A percentile compares a stretch with the other conserved stretches of the same genome.
phyloP scores from a whole-genome alignment of 495 filamentous ascomycete species.

The Choiromyces venosus region DNA sequence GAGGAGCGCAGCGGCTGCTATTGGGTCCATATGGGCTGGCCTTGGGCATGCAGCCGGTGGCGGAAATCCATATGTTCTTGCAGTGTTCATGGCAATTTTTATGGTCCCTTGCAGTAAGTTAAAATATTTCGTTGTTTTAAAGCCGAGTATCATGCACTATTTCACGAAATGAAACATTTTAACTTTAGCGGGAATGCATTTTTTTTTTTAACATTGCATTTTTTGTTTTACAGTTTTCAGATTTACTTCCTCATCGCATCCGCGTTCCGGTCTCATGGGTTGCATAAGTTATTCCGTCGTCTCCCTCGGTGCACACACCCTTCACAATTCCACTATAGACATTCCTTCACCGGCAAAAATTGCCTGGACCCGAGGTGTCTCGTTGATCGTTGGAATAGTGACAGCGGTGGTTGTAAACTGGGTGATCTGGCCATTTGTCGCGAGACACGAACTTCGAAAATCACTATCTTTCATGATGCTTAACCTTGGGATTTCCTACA shows the following conservation, averaged over 20 bases:
- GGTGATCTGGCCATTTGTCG: constrained; percentile 58
- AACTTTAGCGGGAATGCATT: not conserved
- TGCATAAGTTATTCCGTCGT: constrained; percentile 55
- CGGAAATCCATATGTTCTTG: constrained; percentile 53
- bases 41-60: constrained; percentile 49
- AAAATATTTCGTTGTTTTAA: constrained; percentile 6
- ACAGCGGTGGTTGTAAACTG: constrained; percentile 53
- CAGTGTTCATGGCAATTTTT: constrained; percentile 53
- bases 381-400: constrained; percentile 51
- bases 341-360: constrained; percentile 44
- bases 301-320: constrained; percentile 48
- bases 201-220: not conserved
- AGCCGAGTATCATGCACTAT: constrained; percentile 8
- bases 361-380: constrained; percentile 49
- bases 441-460: constrained; percentile 55
- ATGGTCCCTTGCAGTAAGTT: constrained; percentile 48
- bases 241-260: constrained; percentile 53
- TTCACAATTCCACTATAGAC: constrained; percentile 19
- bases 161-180: not conserved
- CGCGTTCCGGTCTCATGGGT: constrained; percentile 51
- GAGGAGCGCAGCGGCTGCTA: constrained; percentile 46
- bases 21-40: constrained; percentile 54
- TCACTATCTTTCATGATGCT: constrained; percentile 53
- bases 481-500: constrained; percentile 53
- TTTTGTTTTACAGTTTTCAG: constrained; percentile 46